phyloP scores from a whole-genome alignment of 768 basidiomycete species.

The Clitopilus hobsonii region DNA sequence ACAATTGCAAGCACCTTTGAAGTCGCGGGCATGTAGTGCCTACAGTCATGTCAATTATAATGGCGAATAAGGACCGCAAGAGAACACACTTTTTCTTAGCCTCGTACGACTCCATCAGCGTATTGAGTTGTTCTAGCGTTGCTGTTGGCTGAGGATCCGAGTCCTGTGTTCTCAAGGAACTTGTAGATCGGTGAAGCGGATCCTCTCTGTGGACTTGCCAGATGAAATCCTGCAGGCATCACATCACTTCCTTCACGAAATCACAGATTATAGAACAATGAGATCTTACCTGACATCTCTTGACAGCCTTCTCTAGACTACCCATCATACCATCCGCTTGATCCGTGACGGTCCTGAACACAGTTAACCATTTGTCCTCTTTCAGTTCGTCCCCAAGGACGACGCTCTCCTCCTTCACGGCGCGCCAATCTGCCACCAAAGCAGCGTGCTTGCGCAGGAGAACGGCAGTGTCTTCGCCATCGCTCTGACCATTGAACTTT shows the following conservation, averaged over 20 bases:
- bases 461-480: constrained; percentile 33
- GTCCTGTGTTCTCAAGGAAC: constrained; percentile 41
- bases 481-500: constrained; percentile 24
- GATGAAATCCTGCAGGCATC: constrained; percentile 67
- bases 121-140: constrained; percentile 59
- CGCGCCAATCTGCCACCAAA: constrained; percentile 75
- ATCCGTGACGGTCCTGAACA: constrained; percentile 89
- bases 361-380: constrained; percentile 95
- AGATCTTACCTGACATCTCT: constrained; percentile 74
- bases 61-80: constrained; percentile 3
- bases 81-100: constrained; percentile 78
- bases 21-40: constrained; percentile 93
- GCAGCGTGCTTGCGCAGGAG: constrained; percentile 73
- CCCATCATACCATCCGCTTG: constrained; percentile 99
- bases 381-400: constrained; percentile 87
- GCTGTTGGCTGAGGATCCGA: constrained; percentile 42
- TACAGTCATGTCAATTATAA: constrained; percentile 23
- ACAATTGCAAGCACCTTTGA: constrained; percentile 91
- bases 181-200: constrained; percentile 34
- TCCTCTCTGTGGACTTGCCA: constrained; percentile 72
- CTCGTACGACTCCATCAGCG: constrained; percentile 71
- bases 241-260: background rate
- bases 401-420: constrained; percentile 74
- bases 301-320: constrained; percentile 89
- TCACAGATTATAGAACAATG: background rate